Evolutionary conservation across 345 rosid genomes (phyloP).

Genomic region (Eucalyptus marginata): DNA sequence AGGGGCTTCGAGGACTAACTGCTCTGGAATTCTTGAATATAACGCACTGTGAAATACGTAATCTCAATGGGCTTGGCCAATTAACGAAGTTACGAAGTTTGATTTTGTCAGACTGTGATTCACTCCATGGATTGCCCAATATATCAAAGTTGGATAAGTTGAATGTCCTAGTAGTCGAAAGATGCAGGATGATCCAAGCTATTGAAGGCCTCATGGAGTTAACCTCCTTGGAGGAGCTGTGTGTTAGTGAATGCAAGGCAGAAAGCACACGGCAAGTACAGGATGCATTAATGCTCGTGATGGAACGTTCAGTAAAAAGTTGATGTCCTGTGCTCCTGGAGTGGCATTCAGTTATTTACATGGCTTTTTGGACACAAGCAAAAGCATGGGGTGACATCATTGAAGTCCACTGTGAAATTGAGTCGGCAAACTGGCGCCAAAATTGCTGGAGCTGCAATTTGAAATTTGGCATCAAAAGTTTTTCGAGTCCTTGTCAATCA

Average conservation of each 20-base stretch:
- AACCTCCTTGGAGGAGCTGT: background rate
- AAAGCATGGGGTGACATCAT: background rate
- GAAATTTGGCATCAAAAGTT: background rate
- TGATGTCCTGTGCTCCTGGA: background rate
- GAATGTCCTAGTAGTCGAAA: background rate
- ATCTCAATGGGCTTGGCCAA: background rate
- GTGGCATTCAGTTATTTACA: background rate
- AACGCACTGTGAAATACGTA: too few species aligned
- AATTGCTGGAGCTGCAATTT: background rate
- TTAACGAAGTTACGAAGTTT: background rate
- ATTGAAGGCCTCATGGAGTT: background rate
- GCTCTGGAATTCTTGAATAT: too few species aligned
- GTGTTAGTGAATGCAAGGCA: background rate
- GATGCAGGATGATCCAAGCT: background rate
- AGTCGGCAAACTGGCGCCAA: background rate
- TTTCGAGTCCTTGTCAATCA: too few species aligned
- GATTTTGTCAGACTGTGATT: background rate
- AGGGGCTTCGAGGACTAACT: too few species aligned
- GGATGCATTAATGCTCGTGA: background rate
- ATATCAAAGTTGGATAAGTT: background rate
- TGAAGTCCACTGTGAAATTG: background rate
- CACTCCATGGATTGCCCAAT: rapidly evolving
- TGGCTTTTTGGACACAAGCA: background rate
- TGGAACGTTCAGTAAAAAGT: background rate
- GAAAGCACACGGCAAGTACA: background rate